Percentiles rank a stretch among this genome's conserved stretches.
Conservation (phyloP, 2,329 filamentous ascomycete genomes). For the Capronia americana region DNA sequence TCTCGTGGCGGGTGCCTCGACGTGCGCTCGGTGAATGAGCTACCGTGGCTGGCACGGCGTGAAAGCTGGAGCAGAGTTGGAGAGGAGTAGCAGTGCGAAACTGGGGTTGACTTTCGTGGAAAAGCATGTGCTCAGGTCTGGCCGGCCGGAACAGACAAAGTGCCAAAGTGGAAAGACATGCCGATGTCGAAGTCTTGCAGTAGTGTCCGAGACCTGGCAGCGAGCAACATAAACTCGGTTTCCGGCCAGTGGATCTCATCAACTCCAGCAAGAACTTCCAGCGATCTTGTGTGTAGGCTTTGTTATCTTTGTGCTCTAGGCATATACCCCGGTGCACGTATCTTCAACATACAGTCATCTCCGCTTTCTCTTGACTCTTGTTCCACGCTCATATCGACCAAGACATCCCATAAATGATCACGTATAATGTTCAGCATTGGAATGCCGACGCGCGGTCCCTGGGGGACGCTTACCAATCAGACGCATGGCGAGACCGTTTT, state of each 20-base stretch:
- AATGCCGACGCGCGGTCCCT: slow-evolving; percentile 58
- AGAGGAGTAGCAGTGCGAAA: slow-evolving; percentile 49
- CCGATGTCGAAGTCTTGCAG: slow-evolving; percentile 30
- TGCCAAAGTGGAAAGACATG: slow-evolving; percentile 31
- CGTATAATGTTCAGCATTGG: slow-evolving; percentile 63
- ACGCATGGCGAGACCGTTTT: slow-evolving; percentile 56
- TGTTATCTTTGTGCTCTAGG: slow-evolving; percentile 34
- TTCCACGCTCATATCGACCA: slow-evolving; percentile 50
- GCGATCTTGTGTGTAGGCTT: slow-evolving; percentile 32
- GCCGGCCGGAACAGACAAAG: slow-evolving; percentile 37
- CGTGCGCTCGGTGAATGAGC: slow-evolving; percentile 56
- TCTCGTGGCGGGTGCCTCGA: slow-evolving; percentile 60
- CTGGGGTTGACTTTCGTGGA: slow-evolving; percentile 16
- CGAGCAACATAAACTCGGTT: slow-evolving; percentile 37
- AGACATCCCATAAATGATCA: slow-evolving; percentile 67
- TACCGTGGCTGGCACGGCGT: slow-evolving; percentile 42
- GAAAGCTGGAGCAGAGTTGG: slow-evolving; percentile 44
- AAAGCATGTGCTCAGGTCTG: slow-evolving; percentile 16
- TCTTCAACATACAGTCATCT: slow-evolving; percentile 47
- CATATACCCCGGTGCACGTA: slow-evolving; percentile 19
- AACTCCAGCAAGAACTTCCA: slow-evolving; percentile 26
- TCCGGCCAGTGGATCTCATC: slow-evolving; percentile 38
- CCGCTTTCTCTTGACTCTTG: slow-evolving; percentile 53
- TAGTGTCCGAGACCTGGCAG: slow-evolving; percentile 36
- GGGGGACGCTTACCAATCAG: slow-evolving; percentile 46